These are phyloP conservation scores for Microbotryum lychnidis-dioicae DNA, from an alignment of 1,284 basidiomycete species.

Conservation along the genomic window DNA sequence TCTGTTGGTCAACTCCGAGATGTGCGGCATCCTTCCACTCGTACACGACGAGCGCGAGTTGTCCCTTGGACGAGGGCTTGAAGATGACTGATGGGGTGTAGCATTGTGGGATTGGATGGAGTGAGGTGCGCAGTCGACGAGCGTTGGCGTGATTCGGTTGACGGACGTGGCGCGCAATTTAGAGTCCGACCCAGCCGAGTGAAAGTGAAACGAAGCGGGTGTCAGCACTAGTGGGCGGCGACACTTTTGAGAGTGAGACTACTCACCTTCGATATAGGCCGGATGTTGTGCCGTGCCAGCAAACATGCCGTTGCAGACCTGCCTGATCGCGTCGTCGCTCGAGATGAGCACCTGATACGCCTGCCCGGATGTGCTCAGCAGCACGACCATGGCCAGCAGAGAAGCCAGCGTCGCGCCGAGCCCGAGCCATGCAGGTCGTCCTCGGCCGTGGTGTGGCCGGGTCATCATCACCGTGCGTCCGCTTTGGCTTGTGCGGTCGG, in stretches of 20 bases:
- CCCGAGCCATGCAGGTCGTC: too few species aligned
- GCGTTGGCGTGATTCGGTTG: too few species aligned
- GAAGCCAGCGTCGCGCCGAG: too few species aligned
- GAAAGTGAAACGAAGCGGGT: not conserved
- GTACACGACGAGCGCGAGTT: slow-evolving; percentile 87
- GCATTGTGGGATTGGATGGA: not conserved
- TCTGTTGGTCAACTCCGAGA: slow-evolving; percentile 54
- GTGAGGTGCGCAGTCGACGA: slow-evolving; percentile 20
- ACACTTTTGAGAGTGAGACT: not conserved
- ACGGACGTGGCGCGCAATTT: not conserved
- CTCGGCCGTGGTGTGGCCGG: too few species aligned
- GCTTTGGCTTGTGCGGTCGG: too few species aligned
- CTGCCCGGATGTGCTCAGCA: too few species aligned
- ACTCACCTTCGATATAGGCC: slow-evolving; percentile 76
- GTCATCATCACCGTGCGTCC: too few species aligned
- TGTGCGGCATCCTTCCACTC: slow-evolving; percentile 83
- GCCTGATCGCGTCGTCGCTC: slow-evolving; percentile 42
- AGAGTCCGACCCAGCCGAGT: not conserved
- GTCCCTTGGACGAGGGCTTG: slow-evolving; percentile 66
- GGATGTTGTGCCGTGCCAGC: slow-evolving; percentile 53
- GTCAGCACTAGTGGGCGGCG: not conserved
- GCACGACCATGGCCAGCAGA: too few species aligned
- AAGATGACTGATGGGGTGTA: slow-evolving; percentile 59
- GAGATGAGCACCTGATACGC: slow-evolving; percentile 23
- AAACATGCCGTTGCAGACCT: slow-evolving; percentile 91